Conservation (phyloP, 1,284 basidiomycete genomes). For the Athelia sp. region DNA sequence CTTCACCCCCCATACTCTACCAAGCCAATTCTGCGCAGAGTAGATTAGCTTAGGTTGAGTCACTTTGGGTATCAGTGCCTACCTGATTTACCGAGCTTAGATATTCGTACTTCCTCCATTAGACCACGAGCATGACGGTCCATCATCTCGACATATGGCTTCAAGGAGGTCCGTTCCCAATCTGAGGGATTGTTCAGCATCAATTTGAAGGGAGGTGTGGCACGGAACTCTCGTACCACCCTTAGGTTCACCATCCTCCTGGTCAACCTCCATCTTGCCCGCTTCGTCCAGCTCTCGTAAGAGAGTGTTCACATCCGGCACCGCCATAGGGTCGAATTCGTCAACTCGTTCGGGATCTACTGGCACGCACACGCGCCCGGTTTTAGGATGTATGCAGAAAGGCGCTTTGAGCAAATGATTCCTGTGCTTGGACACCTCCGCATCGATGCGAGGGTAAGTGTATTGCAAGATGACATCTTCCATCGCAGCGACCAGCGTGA, state of each 20-base stretch:
- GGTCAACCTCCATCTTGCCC: constrained; percentile 26
- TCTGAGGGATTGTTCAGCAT: constrained; percentile 28
- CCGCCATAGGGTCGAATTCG: constrained; percentile 79
- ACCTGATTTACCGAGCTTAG: constrained; percentile 46
- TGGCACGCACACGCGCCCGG: constrained; percentile 94
- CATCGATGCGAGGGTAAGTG: constrained; percentile 94
- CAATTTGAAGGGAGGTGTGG: too few relatives aligned
- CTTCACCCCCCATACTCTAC: too few relatives aligned
- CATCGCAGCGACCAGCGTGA: constrained; percentile 40
- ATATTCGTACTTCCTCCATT: constrained; percentile 55
- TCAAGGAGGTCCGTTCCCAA: constrained; percentile 74
- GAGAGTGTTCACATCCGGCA: constrained; percentile 85
- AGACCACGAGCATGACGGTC: constrained; percentile 65
- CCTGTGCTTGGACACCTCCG: constrained; percentile 94
- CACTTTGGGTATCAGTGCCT: too few relatives aligned
- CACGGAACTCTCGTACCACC: constrained; percentile 31
- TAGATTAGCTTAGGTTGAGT: too few relatives aligned
- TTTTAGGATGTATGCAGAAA: constrained; percentile 96
- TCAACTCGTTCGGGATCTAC: constrained; percentile 78
- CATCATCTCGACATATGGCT: constrained; percentile 87
- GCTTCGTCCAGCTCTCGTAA: constrained; percentile 71
- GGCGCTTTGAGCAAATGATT: constrained; percentile 98
- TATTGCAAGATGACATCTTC: constrained; percentile 93
- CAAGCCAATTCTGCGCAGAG: too few relatives aligned
- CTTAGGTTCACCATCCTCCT: constrained; percentile 14